Evolutionary conservation across 2,329 filamentous ascomycete genomes (phyloP).

Genomic region (Rachicladosporium sp.): DNA sequence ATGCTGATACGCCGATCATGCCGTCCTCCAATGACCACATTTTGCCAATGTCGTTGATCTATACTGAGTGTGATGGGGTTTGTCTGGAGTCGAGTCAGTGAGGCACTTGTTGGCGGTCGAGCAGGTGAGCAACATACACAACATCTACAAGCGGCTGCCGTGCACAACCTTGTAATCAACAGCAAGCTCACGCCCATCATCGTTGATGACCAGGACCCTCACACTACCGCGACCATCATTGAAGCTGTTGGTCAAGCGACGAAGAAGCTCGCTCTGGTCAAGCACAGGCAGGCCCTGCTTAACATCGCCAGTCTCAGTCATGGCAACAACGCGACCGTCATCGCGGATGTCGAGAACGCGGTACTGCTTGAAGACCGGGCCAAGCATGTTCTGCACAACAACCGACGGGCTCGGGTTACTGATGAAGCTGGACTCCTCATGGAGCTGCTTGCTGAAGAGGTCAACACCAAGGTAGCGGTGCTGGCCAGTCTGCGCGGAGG

Average conservation of each 20-base stretch:
- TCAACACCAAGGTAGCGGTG: conserved; percentile 99
- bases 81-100: no score
- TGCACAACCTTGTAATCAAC: conserved; percentile 99
- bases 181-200: conserved; percentile 83
- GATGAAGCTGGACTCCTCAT: conserved; percentile 97
- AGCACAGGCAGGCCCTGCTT: conserved; percentile 91
- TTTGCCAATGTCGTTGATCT: no score
- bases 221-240: conserved; percentile 86
- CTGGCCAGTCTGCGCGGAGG: conserved; percentile 93
- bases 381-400: conserved; percentile 98
- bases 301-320: conserved; percentile 98
- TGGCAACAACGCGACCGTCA: conserved; percentile 70
- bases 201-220: conserved; percentile 89
- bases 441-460: conserved; percentile 98
- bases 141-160: conserved; percentile 49
- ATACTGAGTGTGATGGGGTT: no score
- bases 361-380: conserved; percentile 99
- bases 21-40: no score
- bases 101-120: no score
- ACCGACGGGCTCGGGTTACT: conserved; percentile 94
- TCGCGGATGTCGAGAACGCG: conserved; percentile 95
- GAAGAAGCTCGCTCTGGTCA: conserved; percentile 83
- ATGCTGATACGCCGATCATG: no score
- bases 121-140: no score
- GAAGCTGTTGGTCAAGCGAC: conserved; percentile 71